A percentile compares a stretch with the other conserved stretches of the same genome.
Conservation (phyloP, 1,139 yeast genomes). For the Nematodospora anomalae region DNA sequence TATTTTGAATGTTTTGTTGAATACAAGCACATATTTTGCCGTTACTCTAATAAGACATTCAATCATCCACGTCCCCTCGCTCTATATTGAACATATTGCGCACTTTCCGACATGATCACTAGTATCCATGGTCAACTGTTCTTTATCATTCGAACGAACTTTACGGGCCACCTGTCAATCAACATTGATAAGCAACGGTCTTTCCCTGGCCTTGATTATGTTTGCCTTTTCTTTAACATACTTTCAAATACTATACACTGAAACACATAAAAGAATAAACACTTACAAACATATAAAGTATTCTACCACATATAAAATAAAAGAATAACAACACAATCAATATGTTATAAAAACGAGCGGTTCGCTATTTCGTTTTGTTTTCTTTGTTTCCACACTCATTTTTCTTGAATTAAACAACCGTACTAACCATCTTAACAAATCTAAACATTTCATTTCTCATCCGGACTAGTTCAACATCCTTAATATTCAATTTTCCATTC, state of each 20-base stretch:
- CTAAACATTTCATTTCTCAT: conserved; percentile 44
- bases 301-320: too few species aligned
- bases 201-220: too few species aligned
- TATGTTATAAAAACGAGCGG: neutral
- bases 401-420: conserved; percentile 23
- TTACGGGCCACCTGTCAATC: too few species aligned
- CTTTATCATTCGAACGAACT: too few species aligned
- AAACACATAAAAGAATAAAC: neutral
- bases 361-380: too few species aligned
- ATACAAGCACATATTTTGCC: neutral
- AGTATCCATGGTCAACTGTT: too few species aligned
- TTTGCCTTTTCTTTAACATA: neutral
- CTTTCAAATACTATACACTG: neutral
- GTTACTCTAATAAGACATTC: neutral
- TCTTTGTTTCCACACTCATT: too few species aligned
- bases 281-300: neutral
- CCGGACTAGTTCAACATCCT: conserved; percentile 37
- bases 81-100: too few species aligned
- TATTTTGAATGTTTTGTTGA: neutral
- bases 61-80: too few species aligned
- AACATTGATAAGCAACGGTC: too few species aligned
- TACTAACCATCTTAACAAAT: conserved; percentile 46
- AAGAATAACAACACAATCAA: conserved; percentile 1
- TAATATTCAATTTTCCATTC: conserved; percentile 45
- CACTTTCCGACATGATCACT: too few species aligned